Conservation (phyloP, 441 rosid species). For the Isatis lusitanica region DNA sequence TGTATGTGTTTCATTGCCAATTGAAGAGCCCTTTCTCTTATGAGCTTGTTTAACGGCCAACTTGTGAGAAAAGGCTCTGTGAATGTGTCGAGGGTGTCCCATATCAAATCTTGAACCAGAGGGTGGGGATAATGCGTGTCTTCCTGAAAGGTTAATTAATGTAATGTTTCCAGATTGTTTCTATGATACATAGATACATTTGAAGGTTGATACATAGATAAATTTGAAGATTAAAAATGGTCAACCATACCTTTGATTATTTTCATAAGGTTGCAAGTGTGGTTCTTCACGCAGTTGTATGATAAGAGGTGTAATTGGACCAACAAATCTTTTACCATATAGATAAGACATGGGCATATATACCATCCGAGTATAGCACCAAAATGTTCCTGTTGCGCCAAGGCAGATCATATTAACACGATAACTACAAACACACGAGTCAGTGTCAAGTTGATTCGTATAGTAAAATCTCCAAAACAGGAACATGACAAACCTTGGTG, state of each 20-base stretch:
- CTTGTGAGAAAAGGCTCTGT: slow-evolving; percentile 44
- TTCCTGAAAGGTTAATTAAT: slow-evolving; percentile 38
- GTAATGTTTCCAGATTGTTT: not conserved
- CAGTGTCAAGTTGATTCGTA: too few relatives aligned
- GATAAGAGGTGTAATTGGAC: slow-evolving; percentile 42
- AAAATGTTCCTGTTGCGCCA: slow-evolving; percentile 39
- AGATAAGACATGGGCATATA: slow-evolving; percentile 60
- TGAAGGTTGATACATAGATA: not conserved
- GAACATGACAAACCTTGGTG: slow-evolving; percentile 46
- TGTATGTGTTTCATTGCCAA: slow-evolving; percentile 49
- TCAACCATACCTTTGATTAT: slow-evolving; percentile 40
- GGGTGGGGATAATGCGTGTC: slow-evolving; percentile 57
- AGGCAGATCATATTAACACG: not conserved
- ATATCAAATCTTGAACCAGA: slow-evolving; percentile 50
- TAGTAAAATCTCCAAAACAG: not conserved
- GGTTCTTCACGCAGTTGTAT: slow-evolving; percentile 47
- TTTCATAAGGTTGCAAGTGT: slow-evolving; percentile 43
- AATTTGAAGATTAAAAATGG: not conserved
- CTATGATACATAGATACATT: too few relatives aligned
- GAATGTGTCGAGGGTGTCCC: slow-evolving; percentile 50
- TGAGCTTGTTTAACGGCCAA: slow-evolving; percentile 51
- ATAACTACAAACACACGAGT: not conserved
- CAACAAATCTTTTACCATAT: slow-evolving; percentile 56
- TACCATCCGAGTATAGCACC: slow-evolving; percentile 49
- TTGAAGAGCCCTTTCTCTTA: slow-evolving; percentile 49